Evolutionary conservation across 768 basidiomycete species (phyloP), one percentile per base, ranked within the genome.

Genomic region (Lactarius sp.): DNA sequence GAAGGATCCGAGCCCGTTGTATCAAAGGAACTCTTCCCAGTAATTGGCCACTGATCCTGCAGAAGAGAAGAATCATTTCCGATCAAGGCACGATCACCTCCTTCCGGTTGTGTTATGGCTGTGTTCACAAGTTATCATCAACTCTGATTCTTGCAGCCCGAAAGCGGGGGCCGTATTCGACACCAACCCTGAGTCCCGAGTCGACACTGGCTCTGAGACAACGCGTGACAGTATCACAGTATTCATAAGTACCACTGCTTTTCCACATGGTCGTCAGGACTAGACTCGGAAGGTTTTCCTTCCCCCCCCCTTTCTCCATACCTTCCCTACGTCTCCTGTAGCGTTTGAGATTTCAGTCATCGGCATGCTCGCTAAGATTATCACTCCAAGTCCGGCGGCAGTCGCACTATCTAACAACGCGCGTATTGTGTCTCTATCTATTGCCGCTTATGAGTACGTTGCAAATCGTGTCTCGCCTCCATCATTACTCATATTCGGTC

Each of bases 361-460:
- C 37, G 16, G 13, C 14, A 36, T 33, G 16, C 50, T 31, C 9
- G 47, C 18, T 59, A 49, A 10, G 31, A 16, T 16, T 7, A 20
- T 18, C 37, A 1, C 8, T 42, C 6, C 22, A 50, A 51, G 18
- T n/a, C 8, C 10, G 16, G 6, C 18, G 20, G 49, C 37, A 39
- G 2, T 49, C 7, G 14, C 44, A 20, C 31, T 37, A 22, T 47
- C 59, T 8, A 61, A 57, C 46, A 56, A 61, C 55, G 27, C 61
- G 22, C 64, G 60, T 18, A 14, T 65, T 18, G 60, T 39, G 37
- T 60, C 63, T 13, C 31, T 67, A 33, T 31, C 42, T 37, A 59
- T 67, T 52, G 63, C 63, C 39, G 46, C 57, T 44, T 67, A 61
- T 42, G 66, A 65, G 63, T 65, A 37, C 13, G 66, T 54, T n/a